These are phyloP conservation scores for Lasiosphaeriaceae sp. DNA, from an alignment of 495 filamentous ascomycete genomes.

Conservation along the genomic window DNA sequence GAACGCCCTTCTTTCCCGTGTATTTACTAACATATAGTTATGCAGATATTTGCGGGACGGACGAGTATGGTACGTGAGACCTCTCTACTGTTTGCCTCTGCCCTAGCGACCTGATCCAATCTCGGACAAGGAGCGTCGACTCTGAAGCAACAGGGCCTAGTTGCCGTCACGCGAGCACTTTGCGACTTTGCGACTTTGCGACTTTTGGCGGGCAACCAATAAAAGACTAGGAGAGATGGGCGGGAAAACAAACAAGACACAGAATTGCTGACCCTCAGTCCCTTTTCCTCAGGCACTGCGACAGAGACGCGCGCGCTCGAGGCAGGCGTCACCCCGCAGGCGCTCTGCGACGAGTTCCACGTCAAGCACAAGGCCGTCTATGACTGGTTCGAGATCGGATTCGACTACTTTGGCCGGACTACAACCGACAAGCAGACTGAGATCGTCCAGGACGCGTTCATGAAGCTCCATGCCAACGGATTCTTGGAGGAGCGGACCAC, in stretches of 20 bases:
- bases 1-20: not conserved
- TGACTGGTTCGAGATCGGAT: conserved; percentile 75
- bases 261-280: not conserved
- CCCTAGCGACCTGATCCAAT: not conserved
- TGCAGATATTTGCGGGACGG: conserved; percentile 58
- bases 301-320: conserved; percentile 68
- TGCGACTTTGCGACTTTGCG: not conserved
- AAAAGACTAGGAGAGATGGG: not conserved
- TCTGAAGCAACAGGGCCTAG: not conserved
- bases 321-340: conserved; percentile 57
- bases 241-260: conserved; percentile 39
- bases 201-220: not conserved
- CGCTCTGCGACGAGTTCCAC: conserved; percentile 84
- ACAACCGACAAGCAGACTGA: conserved; percentile 78
- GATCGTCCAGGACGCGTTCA: conserved; percentile 82
- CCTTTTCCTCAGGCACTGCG: conserved; percentile 52
- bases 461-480: conserved; percentile 69
- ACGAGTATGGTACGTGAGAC: conserved; percentile 47
- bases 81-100: not conserved
- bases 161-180: not conserved
- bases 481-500: conserved; percentile 73
- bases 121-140: too few relatives aligned
- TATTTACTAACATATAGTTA: not conserved
- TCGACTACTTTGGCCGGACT: conserved; percentile 82
- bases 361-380: conserved; percentile 79